Evolutionary conservation across 495 filamentous ascomycete species (phyloP).

Genomic region (Penicillium angulare): DNA sequence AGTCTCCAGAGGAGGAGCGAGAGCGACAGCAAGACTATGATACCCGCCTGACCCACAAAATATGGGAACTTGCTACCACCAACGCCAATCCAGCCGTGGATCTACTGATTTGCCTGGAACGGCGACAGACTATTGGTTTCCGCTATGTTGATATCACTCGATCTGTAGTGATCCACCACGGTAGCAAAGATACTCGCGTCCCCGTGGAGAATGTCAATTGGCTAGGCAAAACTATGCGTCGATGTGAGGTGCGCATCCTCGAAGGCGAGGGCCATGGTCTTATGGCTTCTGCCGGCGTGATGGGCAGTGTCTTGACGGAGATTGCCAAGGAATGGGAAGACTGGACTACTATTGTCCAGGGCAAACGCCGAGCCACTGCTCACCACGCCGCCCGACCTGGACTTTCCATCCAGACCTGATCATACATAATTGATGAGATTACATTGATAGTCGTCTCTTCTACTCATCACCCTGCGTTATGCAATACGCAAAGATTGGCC

Average conservation of each 20-base stretch:
- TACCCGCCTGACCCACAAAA: constrained; percentile 79
- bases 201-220: constrained; percentile 93
- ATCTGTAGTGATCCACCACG: constrained; percentile 90
- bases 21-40: constrained; percentile 83
- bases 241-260: constrained; percentile 86
- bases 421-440: constrained; percentile 4
- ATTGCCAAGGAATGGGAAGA: constrained; percentile 95
- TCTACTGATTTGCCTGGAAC: constrained; percentile 87
- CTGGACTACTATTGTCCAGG: constrained; percentile 68
- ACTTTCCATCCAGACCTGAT: constrained; percentile 17
- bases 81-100: constrained; percentile 94
- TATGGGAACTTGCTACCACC: constrained; percentile 91
- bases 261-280: constrained; percentile 93
- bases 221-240: constrained; percentile 89
- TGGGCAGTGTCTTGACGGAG: constrained; percentile 90
- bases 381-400: constrained; percentile 18
- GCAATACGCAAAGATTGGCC: constrained; percentile 1
- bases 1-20: constrained; percentile 38
- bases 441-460: not conserved
- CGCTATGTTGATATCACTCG: constrained; percentile 94
- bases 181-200: constrained; percentile 84
- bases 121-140: constrained; percentile 89
- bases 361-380: constrained; percentile 39
- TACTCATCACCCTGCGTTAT: constrained; percentile 3
- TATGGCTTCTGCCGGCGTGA: constrained; percentile 92